phyloP scores from a whole-genome alignment of 2,329 filamentous ascomycete genomes.

The Fusarium staphyleae region DNA sequence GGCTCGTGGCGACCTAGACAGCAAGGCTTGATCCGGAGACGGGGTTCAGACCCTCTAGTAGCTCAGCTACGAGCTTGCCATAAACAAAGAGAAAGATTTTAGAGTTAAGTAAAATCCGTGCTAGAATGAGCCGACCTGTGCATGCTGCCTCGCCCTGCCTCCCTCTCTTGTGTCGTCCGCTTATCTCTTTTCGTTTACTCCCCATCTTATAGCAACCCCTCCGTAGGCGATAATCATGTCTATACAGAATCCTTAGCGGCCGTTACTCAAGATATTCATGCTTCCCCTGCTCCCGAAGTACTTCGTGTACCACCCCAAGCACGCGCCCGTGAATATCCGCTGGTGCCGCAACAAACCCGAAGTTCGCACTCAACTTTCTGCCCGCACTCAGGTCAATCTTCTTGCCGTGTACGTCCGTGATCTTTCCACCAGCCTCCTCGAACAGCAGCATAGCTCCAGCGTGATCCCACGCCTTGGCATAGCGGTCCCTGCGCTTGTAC shows the following conservation, averaged over 20 bases:
- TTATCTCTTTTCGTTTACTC: no score
- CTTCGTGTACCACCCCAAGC: conserved; percentile 74
- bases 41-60: neutral
- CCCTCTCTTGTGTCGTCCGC: no score
- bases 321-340: conserved; percentile 52
- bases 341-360: conserved; percentile 64
- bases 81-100: no score
- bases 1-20: conserved; percentile 27
- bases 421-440: conserved; percentile 61
- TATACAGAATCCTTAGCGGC: no score
- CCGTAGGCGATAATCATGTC: no score
- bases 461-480: conserved; percentile 66
- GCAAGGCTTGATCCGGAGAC: conserved; percentile 32
- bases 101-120: no score
- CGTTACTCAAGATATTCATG: conserved; percentile 32
- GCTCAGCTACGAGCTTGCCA: no score
- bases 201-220: no score
- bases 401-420: conserved; percentile 62
- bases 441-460: conserved; percentile 66
- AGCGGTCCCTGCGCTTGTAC: conserved; percentile 56
- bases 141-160: no score
- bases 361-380: conserved; percentile 58
- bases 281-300: conserved; percentile 59
- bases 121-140: no score
- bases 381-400: conserved; percentile 59